Base-by-base conservation (phyloP, 495 filamentous ascomycete species). In the Penicillium robsamsonii region DNA sequence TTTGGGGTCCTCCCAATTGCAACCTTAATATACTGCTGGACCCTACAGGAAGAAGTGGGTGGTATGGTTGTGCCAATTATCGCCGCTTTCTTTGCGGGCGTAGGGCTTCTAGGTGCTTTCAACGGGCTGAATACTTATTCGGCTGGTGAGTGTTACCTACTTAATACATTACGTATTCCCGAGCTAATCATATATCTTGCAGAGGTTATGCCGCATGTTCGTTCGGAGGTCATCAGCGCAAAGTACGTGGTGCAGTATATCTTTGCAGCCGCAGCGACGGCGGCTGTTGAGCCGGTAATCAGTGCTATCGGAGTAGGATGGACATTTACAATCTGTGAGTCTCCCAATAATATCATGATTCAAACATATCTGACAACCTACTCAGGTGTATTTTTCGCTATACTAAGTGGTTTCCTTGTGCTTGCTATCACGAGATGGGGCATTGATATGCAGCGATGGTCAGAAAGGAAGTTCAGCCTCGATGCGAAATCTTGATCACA, bases 91-190 rank as follows among this genome's bases (percentile, higher is more conserved):
- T 58, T 84, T 29, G 85, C 87, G 27, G 87, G 86, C 4, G 73
- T 87, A 1, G 87, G 84, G 0, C 79, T 90, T 62, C 75, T 90
- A 43, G 87, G 88, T 59, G 81, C 79, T 59, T 92, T 90, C 67
- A 87, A 87, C 56, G 76, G 75, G 18, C 67, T 91, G 46, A 92
- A 91, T 66, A 90, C 87, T 1, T 90, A 92, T 71, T 85, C 84
- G 55, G 76, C 89, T 38, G 87, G 89, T 75, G 77, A 83, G 55
- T 84, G 78, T 75, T 74, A 33, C 27, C 29, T 13, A 2, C 37
- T 43, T 40, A 0, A 22, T 15, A 10, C 22, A 5, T 42, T 11
- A 1, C 3, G 22, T 22, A 38, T 5, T 18, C 15, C 9, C 33
- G 46, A 29, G 25, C 42, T 45, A 18, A 46, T 10, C 42, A 20